Evolutionary conservation across 2,329 filamentous ascomycete genomes (phyloP), one percentile per base, ranked within the genome.

Genomic region (Scedosporium apiospermum): DNA sequence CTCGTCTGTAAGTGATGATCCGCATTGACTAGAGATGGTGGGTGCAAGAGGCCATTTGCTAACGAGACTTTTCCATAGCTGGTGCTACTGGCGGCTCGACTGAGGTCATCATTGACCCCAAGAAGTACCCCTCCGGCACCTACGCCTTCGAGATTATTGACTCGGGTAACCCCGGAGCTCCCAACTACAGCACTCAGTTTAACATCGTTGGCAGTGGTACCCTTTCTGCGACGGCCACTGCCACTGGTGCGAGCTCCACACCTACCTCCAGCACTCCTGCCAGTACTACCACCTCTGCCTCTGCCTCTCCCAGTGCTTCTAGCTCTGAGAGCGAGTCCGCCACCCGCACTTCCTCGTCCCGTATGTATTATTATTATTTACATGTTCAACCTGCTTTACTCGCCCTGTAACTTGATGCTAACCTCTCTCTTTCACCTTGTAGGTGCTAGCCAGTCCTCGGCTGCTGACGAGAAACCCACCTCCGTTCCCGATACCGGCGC

Each of bases 1-100:
- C 72, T 88, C 68, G 79, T 76, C 65, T 69, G 84, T 87, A 76
- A 74, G 83, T 80, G 12, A 14, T 58, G 26, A 21, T 14, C 7
- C n/a, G 16, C 10, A 9, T 4, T 58, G 57, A 38, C 10, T 9
- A 9, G 34, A 38, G 12, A 38, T 42, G 38, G n/a, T 38, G 5
- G 12, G 18, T 27, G 53, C 21, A 27, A n/a, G 10, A 46, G 16
- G 34, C 18, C 26, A 9, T 23, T 49, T 1, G 21, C 61, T 62
- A 49, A 63, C 61, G 58, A 60, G 59, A 42, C 3, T 14, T 30
- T 21, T 10, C 18, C n/a, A 30, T 63, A 80, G 76, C 74, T 44
- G 69, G 65, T 63, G 65, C 69, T 58, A 69, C 72, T 57, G 74
- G 70, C 62, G 65, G 63, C 42, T 75, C 72, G 62, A 77, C 70